Base-by-base conservation (phyloP, 768 basidiomycete genomes). In the Erythrobasidium yunnanense region DNA sequence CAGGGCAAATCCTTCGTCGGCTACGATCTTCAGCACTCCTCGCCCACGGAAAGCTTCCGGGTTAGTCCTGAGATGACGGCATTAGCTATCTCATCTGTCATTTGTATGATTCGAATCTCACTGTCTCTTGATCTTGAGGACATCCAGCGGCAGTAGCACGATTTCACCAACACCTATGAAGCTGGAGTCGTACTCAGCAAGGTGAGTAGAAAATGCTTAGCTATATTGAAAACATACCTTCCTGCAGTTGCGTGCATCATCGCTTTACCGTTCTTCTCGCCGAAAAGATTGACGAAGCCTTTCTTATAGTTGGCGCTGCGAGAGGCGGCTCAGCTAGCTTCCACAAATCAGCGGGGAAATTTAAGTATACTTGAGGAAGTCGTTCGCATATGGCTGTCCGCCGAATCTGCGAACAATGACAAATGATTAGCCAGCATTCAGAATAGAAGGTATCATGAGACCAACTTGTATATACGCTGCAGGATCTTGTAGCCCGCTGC, bases 31-130 rank as follows among this genome's bases (percentile, higher is more conserved):
- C 62, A 95, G 69, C 71, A 91, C 81, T 20, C 91, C 90, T 25
- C 93, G 88, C 35, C 91, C 91, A 34, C 89, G 87, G 83, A 99
- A 90, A 0, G 93, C 93, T 73, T 96, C 95, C 0, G 93, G 93
- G 78, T 99, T 99, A 63, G 79, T 79, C 27, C 71, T 72, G 30
- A 17, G 22, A 6, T 13, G 15, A 34, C n/a, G n/a, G 11, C 38
- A n/a, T 42, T n/a, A 42, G 38, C 11, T n/a, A 42, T 11, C 11
- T n/a, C 11, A 13, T 15, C 54, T 7, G 25, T 4, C 25, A 18
- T 55, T 29, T 4, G n/a, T 8, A 22, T 11, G 4, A 18, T 11
- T 6, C 8, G 11, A 65, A 7, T 62, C 71, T 25, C 87, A 88
- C 79, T 99, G 93, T 56, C 91, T 86, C 80, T 95, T 96, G 78